Evolutionary conservation across 805 yeast species (phyloP), one percentile per base, ranked within the genome.

Genomic region (Lachancea nothofagi): DNA sequence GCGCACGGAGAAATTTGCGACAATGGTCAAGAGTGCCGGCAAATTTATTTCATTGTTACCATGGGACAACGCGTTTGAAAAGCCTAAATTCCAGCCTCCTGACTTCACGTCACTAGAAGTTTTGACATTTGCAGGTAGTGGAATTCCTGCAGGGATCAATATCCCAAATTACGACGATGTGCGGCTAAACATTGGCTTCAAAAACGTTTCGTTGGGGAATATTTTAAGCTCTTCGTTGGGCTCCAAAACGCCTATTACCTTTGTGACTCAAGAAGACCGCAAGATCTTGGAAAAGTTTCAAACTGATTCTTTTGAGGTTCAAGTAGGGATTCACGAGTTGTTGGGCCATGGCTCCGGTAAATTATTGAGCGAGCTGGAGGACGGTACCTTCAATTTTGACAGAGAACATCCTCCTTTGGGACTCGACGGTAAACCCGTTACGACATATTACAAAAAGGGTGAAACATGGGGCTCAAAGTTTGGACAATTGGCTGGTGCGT

Each of bases 261-360:
- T 87, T 55, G 66, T 87, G 41, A 55, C 62, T 29, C 73, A 71
- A 3, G 59, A 64, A 9, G 73, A 78, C 41, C 74, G 71, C 44
- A 79, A 68, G 8, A 54, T 78, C 31, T 86, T 74, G 66, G 75
- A 79, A 45, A 75, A 80, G 57, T 81, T 82, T 67, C 73, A 86
- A 54, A 81, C 77, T 33, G 89, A 83, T 34, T 82, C 95, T 0
- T 87, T 87, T 59, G 96, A 87, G 62, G 93, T 87, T 31, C 95
- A 87, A 65, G 96, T 87, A 36, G 96, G 96, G 40, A 82, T 87
- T 52, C 96, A 87, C 63, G 96, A 87, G 64, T 69, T 87, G 48
- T 71, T 87, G 46, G 96, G 96, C 12, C 96, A 87, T 57, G 96
- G 96, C 29, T 77, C 93, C 4, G 96, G 96, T 36, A 87, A 86